phyloP scores from a whole-genome alignment of 768 basidiomycete genomes.

The Fomitopsis pulvina region DNA sequence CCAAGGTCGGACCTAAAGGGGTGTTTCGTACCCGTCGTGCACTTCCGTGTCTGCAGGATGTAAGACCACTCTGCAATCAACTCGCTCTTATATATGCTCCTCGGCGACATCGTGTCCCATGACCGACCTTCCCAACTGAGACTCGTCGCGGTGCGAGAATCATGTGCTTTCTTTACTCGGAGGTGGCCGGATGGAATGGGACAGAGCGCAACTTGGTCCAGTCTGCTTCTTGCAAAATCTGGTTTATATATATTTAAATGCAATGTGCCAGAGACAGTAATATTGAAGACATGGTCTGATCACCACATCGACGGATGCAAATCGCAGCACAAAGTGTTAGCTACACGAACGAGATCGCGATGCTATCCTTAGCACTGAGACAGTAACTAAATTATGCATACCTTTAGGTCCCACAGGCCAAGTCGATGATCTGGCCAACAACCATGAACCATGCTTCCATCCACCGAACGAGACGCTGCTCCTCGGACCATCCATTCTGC shows the following conservation, averaged over 20 bases:
- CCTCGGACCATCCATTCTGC: conserved; percentile 25
- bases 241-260: no score
- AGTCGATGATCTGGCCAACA: conserved; percentile 56
- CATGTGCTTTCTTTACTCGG: neutral
- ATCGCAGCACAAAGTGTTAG: no score
- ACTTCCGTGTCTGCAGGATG: neutral
- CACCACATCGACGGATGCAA: no score
- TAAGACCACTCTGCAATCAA: neutral
- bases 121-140: neutral
- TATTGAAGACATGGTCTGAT: no score
- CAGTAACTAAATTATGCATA: no score
- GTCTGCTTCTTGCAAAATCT: no score
- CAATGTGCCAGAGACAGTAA: neutral
- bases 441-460: conserved; percentile 77
- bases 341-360: no score
- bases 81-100: neutral
- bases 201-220: no score
- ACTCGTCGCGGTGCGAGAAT: neutral
- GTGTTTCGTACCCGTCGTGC: conserved; percentile 1
- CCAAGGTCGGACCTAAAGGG: no score
- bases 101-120: neutral
- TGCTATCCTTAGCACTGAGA: no score
- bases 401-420: conserved; percentile 15
- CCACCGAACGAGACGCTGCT: conserved; percentile 38
- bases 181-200: neutral